These are phyloP conservation scores for Sclerotinia glacialis DNA, from an alignment of 2,329 filamentous ascomycete genomes.

Conservation along the genomic window DNA sequence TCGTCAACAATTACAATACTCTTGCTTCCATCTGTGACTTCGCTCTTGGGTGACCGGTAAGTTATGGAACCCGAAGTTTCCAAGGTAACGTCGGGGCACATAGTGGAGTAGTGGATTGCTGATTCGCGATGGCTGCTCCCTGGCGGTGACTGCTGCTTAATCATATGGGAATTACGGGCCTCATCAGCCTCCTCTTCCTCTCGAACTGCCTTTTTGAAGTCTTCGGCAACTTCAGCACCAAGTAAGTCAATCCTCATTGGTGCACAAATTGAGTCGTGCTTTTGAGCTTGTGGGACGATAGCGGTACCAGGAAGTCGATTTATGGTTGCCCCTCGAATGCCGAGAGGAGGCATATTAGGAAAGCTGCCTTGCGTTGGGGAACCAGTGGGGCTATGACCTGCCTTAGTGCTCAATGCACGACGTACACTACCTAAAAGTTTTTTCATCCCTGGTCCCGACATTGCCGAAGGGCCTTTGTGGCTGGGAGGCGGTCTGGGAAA, in stretches of 20 bases:
- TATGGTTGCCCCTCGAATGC: slow-evolving; percentile 47
- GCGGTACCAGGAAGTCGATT: slow-evolving; percentile 60
- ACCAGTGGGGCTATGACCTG: slow-evolving; percentile 30
- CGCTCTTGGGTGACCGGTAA: slow-evolving; percentile 29
- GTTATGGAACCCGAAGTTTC: slow-evolving; percentile 25
- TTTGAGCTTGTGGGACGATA: slow-evolving; percentile 55
- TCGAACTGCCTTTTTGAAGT: slow-evolving; percentile 72
- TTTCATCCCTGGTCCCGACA: slow-evolving; percentile 74
- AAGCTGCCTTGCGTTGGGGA: slow-evolving; percentile 41
- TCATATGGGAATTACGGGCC: slow-evolving; percentile 27
- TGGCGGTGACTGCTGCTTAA: slow-evolving; percentile 30
- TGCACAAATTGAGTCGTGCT: slow-evolving; percentile 46
- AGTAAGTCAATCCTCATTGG: slow-evolving; percentile 76
- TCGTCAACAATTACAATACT: slow-evolving; percentile 76
- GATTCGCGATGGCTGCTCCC: slow-evolving; percentile 26
- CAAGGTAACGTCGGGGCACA: slow-evolving; percentile 33
- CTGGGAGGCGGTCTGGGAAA: slow-evolving; percentile 42
- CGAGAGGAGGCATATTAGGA: slow-evolving; percentile 39
- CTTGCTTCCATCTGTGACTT: slow-evolving; percentile 70
- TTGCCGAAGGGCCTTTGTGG: slow-evolving; percentile 54
- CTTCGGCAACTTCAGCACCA: slow-evolving; percentile 73
- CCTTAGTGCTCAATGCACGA: slow-evolving; percentile 66
- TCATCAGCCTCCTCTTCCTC: slow-evolving; percentile 54
- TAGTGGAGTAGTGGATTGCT: slow-evolving; percentile 31
- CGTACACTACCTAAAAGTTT: slow-evolving; percentile 84